Evolutionary conservation across 169 alveolate genomes (phyloP), one percentile per base, ranked within the genome.

Genomic region (Cyclospora cayetanensis): DNA sequence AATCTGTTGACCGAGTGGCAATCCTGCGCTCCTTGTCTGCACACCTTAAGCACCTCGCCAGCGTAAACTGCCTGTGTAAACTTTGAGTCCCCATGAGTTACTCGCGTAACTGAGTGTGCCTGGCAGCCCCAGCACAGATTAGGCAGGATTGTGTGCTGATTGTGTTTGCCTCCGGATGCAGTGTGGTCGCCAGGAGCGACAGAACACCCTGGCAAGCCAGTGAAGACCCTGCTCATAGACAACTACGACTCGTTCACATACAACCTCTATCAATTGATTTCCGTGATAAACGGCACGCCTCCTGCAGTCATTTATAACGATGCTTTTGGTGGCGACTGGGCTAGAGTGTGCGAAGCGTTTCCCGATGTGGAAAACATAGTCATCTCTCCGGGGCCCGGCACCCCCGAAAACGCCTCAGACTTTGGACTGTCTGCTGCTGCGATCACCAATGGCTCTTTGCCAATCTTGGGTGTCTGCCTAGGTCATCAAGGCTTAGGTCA

Each of bases 361-460:
- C 85, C 85, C 35, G 42, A 50, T 11, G 25, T 79, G 2, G 55
- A 55, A n/a, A 60, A 82, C 66, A 87, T 92, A 7, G 88, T 92
- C 29, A 74, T 92, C 20, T 87, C 93, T 18, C 95, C 95, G 11
- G 95, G 95, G 39, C 95, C 95, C 3, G 92, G 93, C 1, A 34
- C 65, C 29, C 91, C 89, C 31, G 90, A 60, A 27, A 76, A 92
- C 52, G 70, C 77, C 2, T 53, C 39, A 18, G 94, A 92, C 68
- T 80, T 92, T 39, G 94, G 94, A n/a, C 53, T 88, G 12, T 80
- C 68, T 35, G 27, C 76, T 11, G 34, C 25, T 1, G 77, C 63
- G 20, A 52, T 92, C 11, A 35, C 5, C 35, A 43, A 50, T 27
- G 43, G 50, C 35, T 27, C 46, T 4, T 39, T 66, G n/a, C 93